Conservation (phyloP, 352 stramenopile genomes). For the Pythium vanterpoolii region DNA sequence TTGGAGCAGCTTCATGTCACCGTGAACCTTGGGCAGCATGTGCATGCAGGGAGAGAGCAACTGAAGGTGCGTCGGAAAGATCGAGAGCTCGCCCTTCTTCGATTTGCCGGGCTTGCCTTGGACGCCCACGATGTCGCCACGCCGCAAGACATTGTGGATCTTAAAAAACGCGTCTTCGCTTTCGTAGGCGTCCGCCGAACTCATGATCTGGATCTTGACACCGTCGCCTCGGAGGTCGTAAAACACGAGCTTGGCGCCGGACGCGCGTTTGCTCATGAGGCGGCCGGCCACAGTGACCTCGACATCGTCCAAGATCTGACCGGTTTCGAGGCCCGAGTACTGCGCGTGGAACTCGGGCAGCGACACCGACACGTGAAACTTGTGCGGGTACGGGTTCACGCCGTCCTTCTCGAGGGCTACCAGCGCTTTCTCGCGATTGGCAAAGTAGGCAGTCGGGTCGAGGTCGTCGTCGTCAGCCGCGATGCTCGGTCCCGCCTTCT, state of each 20-base stretch:
- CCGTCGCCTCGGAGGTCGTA: constrained; percentile 96
- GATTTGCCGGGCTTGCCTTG: constrained; percentile 94
- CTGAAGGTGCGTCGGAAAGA: constrained; percentile 89
- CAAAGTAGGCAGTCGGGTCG: constrained; percentile 97
- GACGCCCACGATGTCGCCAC: constrained; percentile 97
- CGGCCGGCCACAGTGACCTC: constrained; percentile 93
- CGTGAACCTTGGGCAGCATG: constrained; percentile 78
- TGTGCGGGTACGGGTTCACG: constrained; percentile 97
- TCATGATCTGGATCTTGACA: constrained; percentile 97
- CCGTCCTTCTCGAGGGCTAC: constrained; percentile 89
- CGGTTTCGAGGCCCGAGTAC: constrained; percentile 79
- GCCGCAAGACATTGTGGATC: constrained; percentile 90
- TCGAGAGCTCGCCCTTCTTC: constrained; percentile 97
- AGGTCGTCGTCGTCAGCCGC: constrained; percentile 92
- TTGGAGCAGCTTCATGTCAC: constrained; percentile 56
- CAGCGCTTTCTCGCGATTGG: constrained; percentile 92
- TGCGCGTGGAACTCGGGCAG: constrained; percentile 93
- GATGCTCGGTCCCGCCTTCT: constrained; percentile 48
- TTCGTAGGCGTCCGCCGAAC: constrained; percentile 68
- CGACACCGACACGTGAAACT: constrained; percentile 94
- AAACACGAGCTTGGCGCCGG: constrained; percentile 97
- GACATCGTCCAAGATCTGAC: constrained; percentile 74
- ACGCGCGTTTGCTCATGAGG: constrained; percentile 93
- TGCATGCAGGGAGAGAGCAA: constrained; percentile 85
- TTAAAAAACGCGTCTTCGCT: constrained; percentile 49